Base-by-base conservation (phyloP, 108 stramenopile genomes). In the Cyclotella atomus region DNA sequence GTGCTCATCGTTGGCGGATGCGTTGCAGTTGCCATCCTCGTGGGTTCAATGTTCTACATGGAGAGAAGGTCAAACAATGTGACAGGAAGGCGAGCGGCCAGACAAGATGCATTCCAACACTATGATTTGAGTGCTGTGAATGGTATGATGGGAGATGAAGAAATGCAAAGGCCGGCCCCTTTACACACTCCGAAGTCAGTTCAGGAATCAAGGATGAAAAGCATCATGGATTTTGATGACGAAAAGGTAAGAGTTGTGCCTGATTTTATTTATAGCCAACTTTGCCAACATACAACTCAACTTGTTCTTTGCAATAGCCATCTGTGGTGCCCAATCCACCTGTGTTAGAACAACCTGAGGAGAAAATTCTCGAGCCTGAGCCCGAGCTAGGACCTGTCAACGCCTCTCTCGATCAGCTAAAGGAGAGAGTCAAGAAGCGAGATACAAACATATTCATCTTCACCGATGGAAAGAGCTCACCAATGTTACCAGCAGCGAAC, bases 361-460 rank as follows among this genome's bases (percentile, higher is more conserved):
- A 49, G n/a, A n/a, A 49, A 49, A 17, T 17, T 12, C 47, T 17
- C 4, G 47, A 49, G n/a, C n/a, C n/a, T 9, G n/a, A 49, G 47
- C 47, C 9, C 4, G 47, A 49, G n/a, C 47, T 29, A 30, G 44
- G 27, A 63, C 24, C 8, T 53, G 45, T 72, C 5, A 68, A 41
- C 32, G 17, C 53, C 6, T 57, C 68, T n/a, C 63, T 44, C n/a
- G 54, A 64, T 56, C 29, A 44, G 6, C 72, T 73, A 52, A 73
- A 73, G 38, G 63, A 61, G 10, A 47, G n/a, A 10, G 63, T 65
- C 12, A 64, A 73, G 34, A 38, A 65, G 49, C 21, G 72, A 8
- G 28, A 54, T 25, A 21, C 36, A 14, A 63, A 73, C 30, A 65
- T 73, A 14, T 73, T 55, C 41, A 56, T 73, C 19, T 65, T 65